Conservation (phyloP, 345 rosid genomes). For the Salix koriyanagi region DNA sequence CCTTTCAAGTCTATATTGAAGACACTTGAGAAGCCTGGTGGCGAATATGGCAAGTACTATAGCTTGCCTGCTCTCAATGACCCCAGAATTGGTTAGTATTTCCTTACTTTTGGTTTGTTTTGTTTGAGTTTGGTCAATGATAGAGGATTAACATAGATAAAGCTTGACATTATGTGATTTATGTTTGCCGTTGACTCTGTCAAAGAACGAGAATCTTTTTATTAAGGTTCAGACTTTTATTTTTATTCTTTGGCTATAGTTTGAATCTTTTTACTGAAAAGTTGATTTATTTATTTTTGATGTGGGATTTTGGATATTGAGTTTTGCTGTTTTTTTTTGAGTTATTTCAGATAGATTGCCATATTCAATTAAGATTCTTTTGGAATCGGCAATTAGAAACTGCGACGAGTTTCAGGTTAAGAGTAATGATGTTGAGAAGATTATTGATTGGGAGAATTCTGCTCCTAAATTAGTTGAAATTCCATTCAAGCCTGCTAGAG, state of each 20-base stretch:
- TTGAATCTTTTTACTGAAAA: neutral
- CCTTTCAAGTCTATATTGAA: conserved; percentile 55
- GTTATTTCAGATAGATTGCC: conserved; percentile 60
- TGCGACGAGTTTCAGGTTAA: conserved; percentile 78
- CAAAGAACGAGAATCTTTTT: neutral
- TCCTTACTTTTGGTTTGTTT: neutral
- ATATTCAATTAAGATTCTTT: conserved; percentile 62
- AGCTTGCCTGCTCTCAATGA: conserved; percentile 67
- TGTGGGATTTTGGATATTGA: neutral
- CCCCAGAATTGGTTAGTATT: conserved; percentile 59
- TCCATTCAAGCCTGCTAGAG: conserved; percentile 83
- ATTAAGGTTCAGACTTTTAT: too few relatives aligned
- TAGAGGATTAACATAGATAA: neutral
- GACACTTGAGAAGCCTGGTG: conserved; percentile 66
- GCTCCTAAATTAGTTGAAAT: conserved; percentile 71
- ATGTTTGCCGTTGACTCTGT: neutral
- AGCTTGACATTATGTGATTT: neutral
- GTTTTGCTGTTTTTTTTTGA: neutral
- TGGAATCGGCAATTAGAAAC: conserved; percentile 74
- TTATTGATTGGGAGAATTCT: conserved; percentile 69
- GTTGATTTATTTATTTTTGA: neutral
- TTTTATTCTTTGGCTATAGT: neutral
- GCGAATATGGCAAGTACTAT: conserved; percentile 60
- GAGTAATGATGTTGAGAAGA: conserved; percentile 77
- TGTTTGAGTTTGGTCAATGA: conserved; percentile 2